Evolutionary conservation across 202 grass and related monocot species (phyloP).

Genomic region (Panicum virgatum): DNA sequence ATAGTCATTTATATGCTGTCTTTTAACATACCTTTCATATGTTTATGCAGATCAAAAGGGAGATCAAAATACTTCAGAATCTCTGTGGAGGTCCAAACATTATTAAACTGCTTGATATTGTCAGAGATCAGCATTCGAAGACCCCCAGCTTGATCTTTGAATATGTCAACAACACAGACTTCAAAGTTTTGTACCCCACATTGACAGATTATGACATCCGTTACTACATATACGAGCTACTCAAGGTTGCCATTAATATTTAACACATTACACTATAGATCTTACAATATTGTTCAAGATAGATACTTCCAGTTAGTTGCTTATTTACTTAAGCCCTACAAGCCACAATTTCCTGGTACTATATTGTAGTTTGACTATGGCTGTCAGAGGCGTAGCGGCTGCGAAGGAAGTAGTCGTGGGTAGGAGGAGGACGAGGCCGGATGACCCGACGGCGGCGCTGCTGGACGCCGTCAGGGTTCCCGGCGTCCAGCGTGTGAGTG

Average conservation of each 20-base stretch:
- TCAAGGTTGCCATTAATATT: slow-evolving; percentile 68
- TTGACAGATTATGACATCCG: slow-evolving; percentile 97
- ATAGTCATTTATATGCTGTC: slow-evolving; percentile 1
- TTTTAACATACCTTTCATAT: slow-evolving; percentile 21
- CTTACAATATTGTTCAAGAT: neutral
- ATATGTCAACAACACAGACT: slow-evolving; percentile 97
- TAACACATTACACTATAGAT: neutral
- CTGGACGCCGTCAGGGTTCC: too few species aligned
- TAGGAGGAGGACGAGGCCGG: too few species aligned
- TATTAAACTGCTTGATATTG: slow-evolving; percentile 88
- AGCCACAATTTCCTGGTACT: neutral
- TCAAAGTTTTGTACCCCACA: slow-evolving; percentile 91
- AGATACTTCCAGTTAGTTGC: slow-evolving; percentile 26
- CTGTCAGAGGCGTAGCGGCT: too few species aligned
- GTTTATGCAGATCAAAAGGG: slow-evolving; percentile 91
- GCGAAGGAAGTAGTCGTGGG: too few species aligned
- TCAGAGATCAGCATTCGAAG: slow-evolving; percentile 93
- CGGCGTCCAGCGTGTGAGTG: too few species aligned
- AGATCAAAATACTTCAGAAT: slow-evolving; percentile 99
- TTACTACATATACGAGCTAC: slow-evolving; percentile 96
- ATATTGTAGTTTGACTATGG: neutral
- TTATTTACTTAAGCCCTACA: slow-evolving; percentile 13
- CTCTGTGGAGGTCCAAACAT: slow-evolving; percentile 92
- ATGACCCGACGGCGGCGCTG: too few species aligned
- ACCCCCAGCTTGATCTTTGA: slow-evolving; percentile 95